Evolutionary conservation across 306 rosid genomes (phyloP).

Genomic region (Calophaca sinica): DNA sequence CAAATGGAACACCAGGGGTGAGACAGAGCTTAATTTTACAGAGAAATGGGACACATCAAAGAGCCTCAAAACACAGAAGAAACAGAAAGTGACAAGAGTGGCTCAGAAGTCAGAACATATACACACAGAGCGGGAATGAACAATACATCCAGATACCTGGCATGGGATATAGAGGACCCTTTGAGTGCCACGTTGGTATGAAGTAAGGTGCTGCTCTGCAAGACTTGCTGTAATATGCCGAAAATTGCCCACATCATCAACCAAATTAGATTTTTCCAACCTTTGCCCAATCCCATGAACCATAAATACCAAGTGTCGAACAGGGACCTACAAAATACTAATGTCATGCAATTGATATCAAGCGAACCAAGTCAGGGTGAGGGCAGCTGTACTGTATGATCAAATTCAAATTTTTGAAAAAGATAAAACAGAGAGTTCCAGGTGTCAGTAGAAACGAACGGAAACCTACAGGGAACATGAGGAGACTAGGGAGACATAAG

Average conservation of each 20-base stretch:
- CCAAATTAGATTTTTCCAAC: conserved; percentile 97
- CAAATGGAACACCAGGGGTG: conserved; percentile 28
- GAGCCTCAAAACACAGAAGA: conserved; percentile 14
- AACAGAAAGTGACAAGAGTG: conserved; percentile 13
- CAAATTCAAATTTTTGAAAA: conserved; percentile 26
- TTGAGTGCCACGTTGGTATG: conserved; percentile 79
- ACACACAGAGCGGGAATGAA: neutral
- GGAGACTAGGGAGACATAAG: conserved; percentile 12
- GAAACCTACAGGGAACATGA: conserved; percentile 20
- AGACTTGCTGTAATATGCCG: conserved; percentile 83
- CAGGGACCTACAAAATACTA: conserved; percentile 81
- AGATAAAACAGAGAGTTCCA: conserved; percentile 25
- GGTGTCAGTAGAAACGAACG: conserved; percentile 26
- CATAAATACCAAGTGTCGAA: conserved; percentile 96
- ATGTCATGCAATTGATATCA: conserved; percentile 32
- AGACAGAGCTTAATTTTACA: conserved; percentile 18
- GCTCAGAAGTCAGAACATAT: conserved; percentile 10
- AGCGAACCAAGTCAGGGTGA: conserved; percentile 32
- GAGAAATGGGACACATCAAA: neutral
- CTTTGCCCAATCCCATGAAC: conserved; percentile 99
- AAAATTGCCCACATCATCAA: conserved; percentile 87
- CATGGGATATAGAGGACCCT: conserved; percentile 98
- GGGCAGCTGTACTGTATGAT: conserved; percentile 21
- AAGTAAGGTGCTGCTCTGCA: conserved; percentile 85
- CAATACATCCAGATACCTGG: conserved; percentile 62